Percentiles rank a stretch among this genome's conserved stretches.
phyloP scores from a whole-genome alignment of 441 rosid genomes.

The Eutrema salsugineum region DNA sequence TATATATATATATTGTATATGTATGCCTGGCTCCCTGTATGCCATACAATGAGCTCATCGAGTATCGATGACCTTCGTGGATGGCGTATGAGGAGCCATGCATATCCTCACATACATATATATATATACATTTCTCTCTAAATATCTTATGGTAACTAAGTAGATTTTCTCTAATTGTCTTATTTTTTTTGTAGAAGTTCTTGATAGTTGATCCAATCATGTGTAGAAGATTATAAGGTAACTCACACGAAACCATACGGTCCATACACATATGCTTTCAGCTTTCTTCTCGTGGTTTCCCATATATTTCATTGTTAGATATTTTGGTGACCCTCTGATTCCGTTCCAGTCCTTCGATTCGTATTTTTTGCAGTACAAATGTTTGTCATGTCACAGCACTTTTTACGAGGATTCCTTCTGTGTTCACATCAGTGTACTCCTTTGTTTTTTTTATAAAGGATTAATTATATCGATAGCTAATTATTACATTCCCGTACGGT shows the following conservation, averaged over 20 bases:
- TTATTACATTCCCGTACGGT: slow-evolving; percentile 31
- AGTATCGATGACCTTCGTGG: slow-evolving; percentile 71
- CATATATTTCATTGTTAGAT: slow-evolving; percentile 11
- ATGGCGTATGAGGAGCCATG: slow-evolving; percentile 99
- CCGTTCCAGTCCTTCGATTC: slow-evolving; percentile 15
- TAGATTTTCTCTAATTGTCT: background rate
- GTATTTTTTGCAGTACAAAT: slow-evolving; percentile 22
- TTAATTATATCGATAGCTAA: slow-evolving; percentile 9
- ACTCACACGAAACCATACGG: background rate
- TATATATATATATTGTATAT: slow-evolving; percentile 13
- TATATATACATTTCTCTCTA: background rate
- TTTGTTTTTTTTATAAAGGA: background rate
- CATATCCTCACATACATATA: slow-evolving; percentile 39
- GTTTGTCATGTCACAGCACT: slow-evolving; percentile 26
- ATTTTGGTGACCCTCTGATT: slow-evolving; percentile 27
- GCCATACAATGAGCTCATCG: slow-evolving; percentile 80
- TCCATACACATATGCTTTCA: background rate
- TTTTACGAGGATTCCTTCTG: slow-evolving; percentile 25
- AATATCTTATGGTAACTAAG: too few relatives aligned
- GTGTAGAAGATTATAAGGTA: slow-evolving; percentile 10
- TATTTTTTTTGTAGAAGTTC: background rate
- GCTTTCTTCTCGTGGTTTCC: slow-evolving; percentile 4
- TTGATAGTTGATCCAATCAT: background rate
- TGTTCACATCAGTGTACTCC: slow-evolving; percentile 22
- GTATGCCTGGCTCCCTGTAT: slow-evolving; percentile 99